Percentiles rank a stretch among this genome's conserved stretches.
Conservation (phyloP, 192 early-diverging fungal genomes). For the Umbelopsis ramanniana region DNA sequence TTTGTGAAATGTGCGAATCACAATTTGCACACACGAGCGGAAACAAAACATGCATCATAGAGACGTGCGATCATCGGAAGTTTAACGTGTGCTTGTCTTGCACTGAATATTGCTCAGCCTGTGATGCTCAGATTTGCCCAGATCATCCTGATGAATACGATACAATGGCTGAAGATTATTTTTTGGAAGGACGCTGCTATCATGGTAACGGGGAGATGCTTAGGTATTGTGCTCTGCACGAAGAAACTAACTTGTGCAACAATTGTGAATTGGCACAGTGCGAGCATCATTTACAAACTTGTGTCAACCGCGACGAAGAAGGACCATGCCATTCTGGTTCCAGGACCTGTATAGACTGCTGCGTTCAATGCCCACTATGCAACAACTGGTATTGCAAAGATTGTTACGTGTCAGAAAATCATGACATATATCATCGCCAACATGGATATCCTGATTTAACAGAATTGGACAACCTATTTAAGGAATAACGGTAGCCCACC, state of each 20-base stretch:
- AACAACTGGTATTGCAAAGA: not conserved
- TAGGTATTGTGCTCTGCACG: not conserved
- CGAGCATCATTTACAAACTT: not conserved
- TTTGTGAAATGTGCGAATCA: not conserved
- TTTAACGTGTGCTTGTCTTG: constrained; percentile 6
- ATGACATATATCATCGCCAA: too few relatives aligned
- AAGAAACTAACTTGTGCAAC: not conserved
- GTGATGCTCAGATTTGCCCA: not conserved
- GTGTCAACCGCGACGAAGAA: not conserved
- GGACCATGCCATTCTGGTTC: too few relatives aligned
- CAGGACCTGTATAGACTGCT: not conserved
- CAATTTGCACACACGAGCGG: constrained; percentile 2
- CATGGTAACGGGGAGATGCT: constrained; percentile 2
- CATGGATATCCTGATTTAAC: too few relatives aligned
- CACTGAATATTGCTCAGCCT: constrained; percentile 9
- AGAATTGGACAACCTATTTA: too few relatives aligned
- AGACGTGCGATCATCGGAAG: not conserved
- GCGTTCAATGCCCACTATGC: not conserved
- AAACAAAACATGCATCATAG: not conserved
- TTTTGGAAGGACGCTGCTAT: not conserved
- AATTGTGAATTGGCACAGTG: not conserved
- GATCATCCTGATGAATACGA: not conserved
- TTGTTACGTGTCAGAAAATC: not conserved
- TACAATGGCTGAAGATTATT: not conserved
- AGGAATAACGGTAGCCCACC: too few relatives aligned